Conservation (phyloP, 495 filamentous ascomycete genomes). For the Penicillium macrosclerotiorum region DNA sequence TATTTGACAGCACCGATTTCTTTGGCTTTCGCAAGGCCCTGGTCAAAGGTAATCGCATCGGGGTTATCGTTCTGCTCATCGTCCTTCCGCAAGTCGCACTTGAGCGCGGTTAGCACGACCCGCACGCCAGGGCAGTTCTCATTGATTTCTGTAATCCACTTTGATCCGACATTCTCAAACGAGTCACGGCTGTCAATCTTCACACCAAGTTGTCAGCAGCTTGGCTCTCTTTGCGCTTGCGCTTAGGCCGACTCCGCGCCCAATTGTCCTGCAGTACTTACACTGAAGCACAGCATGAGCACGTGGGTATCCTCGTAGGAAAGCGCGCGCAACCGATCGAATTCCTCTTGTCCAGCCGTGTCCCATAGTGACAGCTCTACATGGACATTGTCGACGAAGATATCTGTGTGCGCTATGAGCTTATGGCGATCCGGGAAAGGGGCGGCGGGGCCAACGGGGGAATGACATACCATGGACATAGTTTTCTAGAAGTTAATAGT, state of each 20-base stretch:
- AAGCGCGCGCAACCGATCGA: slow-evolving; percentile 90
- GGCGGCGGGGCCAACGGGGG: slow-evolving; percentile 16
- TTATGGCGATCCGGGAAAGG: not conserved
- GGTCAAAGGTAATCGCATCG: slow-evolving; percentile 81
- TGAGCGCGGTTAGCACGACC: slow-evolving; percentile 92
- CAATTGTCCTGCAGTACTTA: no score
- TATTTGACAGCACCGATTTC: slow-evolving; percentile 87
- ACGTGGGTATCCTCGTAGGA: slow-evolving; percentile 98
- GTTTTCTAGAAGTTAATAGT: slow-evolving; percentile 63
- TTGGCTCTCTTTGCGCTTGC: no score
- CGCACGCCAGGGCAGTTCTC: slow-evolving; percentile 96
- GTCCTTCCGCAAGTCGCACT: slow-evolving; percentile 88
- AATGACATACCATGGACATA: slow-evolving; percentile 85
- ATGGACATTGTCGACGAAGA: slow-evolving; percentile 94
- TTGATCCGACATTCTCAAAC: slow-evolving; percentile 95
- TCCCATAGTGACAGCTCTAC: slow-evolving; percentile 98
- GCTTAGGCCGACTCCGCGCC: no score
- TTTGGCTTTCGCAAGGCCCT: slow-evolving; percentile 89
- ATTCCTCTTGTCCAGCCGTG: slow-evolving; percentile 98
- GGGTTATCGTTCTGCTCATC: slow-evolving; percentile 58
- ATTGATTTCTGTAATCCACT: slow-evolving; percentile 96
- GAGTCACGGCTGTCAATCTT: slow-evolving; percentile 92
- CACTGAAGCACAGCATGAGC: slow-evolving; percentile 97
- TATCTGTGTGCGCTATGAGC: slow-evolving; percentile 63
- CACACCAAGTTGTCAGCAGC: slow-evolving; percentile 13